These are phyloP conservation scores for Gymnopus androsaceus DNA, from an alignment of 1,284 basidiomycete genomes.

Conservation along the genomic window DNA sequence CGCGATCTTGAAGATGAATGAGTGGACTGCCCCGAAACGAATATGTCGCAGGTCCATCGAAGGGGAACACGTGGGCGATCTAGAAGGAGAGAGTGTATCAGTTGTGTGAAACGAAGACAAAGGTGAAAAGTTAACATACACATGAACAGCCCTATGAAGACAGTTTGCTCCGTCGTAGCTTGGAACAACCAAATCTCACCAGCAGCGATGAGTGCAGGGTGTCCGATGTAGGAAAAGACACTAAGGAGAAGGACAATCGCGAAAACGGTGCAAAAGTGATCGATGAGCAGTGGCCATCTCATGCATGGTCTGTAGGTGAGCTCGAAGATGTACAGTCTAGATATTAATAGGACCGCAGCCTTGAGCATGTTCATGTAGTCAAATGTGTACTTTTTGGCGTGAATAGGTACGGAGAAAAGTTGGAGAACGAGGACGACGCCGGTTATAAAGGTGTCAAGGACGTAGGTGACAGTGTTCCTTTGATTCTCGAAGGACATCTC, in stretches of 20 bases:
- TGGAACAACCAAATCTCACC: slow-evolving; percentile 15
- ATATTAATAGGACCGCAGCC: not conserved
- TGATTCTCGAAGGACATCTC: slow-evolving; percentile 11
- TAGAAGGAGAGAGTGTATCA: not conserved
- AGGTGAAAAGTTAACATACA: slow-evolving; percentile 6
- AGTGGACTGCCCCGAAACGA: slow-evolving; percentile 8
- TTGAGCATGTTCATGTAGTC: slow-evolving; percentile 1
- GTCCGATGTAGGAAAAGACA: not conserved
- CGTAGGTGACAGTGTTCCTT: slow-evolving; percentile 13
- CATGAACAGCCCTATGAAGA: slow-evolving; percentile 14
- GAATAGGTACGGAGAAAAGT: slow-evolving; percentile 4
- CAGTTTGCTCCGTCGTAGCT: slow-evolving; percentile 14
- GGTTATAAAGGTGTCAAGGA: slow-evolving; percentile 7
- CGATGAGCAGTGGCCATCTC: slow-evolving; percentile 13
- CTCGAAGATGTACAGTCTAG: slow-evolving; percentile 13
- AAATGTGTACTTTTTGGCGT: slow-evolving; percentile 7
- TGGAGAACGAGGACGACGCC: slow-evolving; percentile 9
- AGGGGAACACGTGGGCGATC: slow-evolving; percentile 5
- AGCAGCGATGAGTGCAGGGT: slow-evolving; percentile 6
- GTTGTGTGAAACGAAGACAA: not conserved
- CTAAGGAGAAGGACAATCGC: slow-evolving; percentile 8
- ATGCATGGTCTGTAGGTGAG: slow-evolving; percentile 13
- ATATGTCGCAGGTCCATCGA: slow-evolving; percentile 1
- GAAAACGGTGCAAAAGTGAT: slow-evolving; percentile 15
- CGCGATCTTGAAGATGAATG: slow-evolving; percentile 13